A percentile compares a stretch with the other conserved stretches of the same genome.
Conservation (phyloP, 208 protist species). For the Trypanosoma cruzi region DNA sequence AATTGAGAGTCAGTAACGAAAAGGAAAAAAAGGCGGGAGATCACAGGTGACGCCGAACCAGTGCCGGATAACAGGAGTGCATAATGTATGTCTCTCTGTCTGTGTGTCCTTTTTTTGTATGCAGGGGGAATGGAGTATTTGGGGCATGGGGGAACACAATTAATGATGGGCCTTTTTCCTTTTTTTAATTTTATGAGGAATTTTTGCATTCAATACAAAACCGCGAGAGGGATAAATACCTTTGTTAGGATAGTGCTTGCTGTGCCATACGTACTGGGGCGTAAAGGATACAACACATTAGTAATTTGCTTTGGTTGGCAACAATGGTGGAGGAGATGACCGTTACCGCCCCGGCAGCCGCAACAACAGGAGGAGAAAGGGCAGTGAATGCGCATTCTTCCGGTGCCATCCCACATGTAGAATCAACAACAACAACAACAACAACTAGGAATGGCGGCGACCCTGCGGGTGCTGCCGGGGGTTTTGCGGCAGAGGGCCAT, state of each 20-base stretch:
- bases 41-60: neutral
- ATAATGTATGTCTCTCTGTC: neutral
- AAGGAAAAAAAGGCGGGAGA: conserved; percentile 1
- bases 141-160: neutral
- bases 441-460: neutral
- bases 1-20: neutral
- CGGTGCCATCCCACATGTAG: too few relatives aligned
- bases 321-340: neutral
- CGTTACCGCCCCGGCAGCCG: neutral
- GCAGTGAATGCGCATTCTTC: neutral
- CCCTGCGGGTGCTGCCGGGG: neutral
- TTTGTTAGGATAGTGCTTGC: neutral
- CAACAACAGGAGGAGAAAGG: neutral
- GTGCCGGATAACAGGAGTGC: neutral
- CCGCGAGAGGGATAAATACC: neutral
- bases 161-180: neutral
- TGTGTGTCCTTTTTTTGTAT: neutral
- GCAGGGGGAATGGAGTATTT: neutral
- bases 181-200: conserved; percentile 5
- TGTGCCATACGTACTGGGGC: neutral
- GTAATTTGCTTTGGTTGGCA: neutral
- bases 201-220: neutral
- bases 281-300: neutral
- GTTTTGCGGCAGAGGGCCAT: neutral
- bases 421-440: neutral